Evolutionary conservation across 2,329 filamentous ascomycete genomes (phyloP), one percentile per base, ranked within the genome.

Genomic region (Pyrenophora teres): DNA sequence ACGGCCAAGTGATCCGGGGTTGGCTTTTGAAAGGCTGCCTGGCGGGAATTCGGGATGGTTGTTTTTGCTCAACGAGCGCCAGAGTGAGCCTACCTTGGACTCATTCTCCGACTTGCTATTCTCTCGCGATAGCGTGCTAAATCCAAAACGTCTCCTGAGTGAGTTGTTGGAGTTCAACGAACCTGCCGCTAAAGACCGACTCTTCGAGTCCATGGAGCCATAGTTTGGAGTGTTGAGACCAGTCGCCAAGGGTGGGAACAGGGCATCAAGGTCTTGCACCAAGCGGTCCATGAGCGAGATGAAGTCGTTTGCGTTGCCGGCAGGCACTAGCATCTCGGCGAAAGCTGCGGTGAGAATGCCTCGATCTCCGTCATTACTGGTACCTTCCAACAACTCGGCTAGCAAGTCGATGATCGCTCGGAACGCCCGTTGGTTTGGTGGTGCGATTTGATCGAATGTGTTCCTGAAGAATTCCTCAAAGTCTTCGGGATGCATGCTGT

Each of bases 91-190:
- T 32, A 90, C 85, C 59, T 84, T 83, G 37, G 90, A 89, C 37
- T 85, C 78, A 33, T 84, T 83, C 49, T 87, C 83, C 18, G 81
- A 83, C 71, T 88, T 93, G 77, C 89, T 92, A 65, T 89, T 92
- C 63, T 94, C 88, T 48, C 90, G 84, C 33, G 90, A 81, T 25
- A 95, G 74, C 3, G 80, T 85, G 50, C 92, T 86, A 54, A 95
- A 87, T 1, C 91, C 92, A 68, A 96, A 92, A 59, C 92, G 90
- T 67, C 87, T 87, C 40, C 92, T 82, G 23, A 97, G 80, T 0
- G 92, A 96, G 5, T 92, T 96, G 63, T 95, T 96, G 1, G 92
- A 96, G 9, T 85, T 89, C 49, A 96, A 69, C 0, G 92, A 96
- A 7, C 88, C 89, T 37, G 87, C 83, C 6, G 84, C 82, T 58